phyloP scores from a whole-genome alignment of 495 filamentous ascomycete species.

The Bathelium albidoporum region DNA sequence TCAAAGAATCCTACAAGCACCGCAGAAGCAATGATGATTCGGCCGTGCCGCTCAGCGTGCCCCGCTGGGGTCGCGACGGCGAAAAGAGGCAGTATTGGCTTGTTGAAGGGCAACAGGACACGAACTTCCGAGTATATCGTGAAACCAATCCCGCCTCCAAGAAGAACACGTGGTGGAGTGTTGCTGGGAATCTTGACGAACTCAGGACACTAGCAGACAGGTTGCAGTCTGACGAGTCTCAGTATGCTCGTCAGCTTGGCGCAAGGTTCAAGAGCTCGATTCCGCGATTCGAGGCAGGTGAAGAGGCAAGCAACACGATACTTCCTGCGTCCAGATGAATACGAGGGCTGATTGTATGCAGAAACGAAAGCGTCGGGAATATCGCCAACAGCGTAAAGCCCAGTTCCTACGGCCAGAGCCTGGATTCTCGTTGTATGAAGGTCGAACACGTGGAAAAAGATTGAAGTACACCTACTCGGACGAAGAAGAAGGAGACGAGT shows the following conservation, averaged over 20 bases:
- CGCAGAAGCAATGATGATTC: conserved; percentile 80
- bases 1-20: conserved; percentile 86
- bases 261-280: conserved; percentile 70
- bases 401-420: conserved; percentile 80
- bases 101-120: conserved; percentile 90
- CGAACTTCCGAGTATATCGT: conserved; percentile 84
- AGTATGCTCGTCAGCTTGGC: conserved; percentile 64
- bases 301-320: conserved; percentile 51
- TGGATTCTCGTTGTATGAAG: conserved; percentile 89
- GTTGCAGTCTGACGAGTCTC: conserved; percentile 65
- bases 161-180: conserved; percentile 78
- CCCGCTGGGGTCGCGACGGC: conserved; percentile 87
- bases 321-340: neutral
- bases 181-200: conserved; percentile 85
- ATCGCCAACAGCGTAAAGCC: conserved; percentile 74
- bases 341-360: conserved; percentile 33
- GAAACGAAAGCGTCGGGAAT: conserved; percentile 90
- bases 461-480: conserved; percentile 94
- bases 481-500: conserved; percentile 35
- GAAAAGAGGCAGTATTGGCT: conserved; percentile 88
- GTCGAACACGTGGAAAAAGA: conserved; percentile 87
- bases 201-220: conserved; percentile 62
- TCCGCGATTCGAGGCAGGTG: conserved; percentile 87
- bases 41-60: conserved; percentile 86
- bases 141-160: conserved; percentile 78